Evolutionary conservation across 2,329 filamentous ascomycete species (phyloP), one percentile per base, ranked within the genome.

Genomic region (Diaporthe batatas): DNA sequence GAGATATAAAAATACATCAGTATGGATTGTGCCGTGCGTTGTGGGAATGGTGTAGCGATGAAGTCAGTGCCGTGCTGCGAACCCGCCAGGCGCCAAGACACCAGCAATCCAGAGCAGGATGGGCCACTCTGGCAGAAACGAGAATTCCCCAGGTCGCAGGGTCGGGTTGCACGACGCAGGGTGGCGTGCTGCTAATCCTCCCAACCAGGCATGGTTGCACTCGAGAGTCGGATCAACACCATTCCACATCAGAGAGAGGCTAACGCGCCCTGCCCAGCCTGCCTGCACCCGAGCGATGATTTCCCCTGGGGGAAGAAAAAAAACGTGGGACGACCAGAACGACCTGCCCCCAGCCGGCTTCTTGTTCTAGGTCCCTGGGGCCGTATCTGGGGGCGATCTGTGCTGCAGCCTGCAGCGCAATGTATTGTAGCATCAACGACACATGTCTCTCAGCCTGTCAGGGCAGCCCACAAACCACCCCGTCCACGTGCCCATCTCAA

Each of bases 201-300:
- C 54, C 44, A 54, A 54, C 71, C 55, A 49, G 44, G 47, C 39
- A 68, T 59, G 36, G 32, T 44, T 25, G 44, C 53, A 12, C 47
- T 25, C 68, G 14, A 55, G 39, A 10, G 47, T 70, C 42, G 49
- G 8, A 64, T 53, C 47, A 39, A 64, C 49, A 23, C 32, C 39
- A 34, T 69, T 65, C 59, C 59, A 59, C 34, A 62, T 39, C 65
- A 72, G 57, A 70, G 53, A 58, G 53, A 65, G 36, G 47, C 55
- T 70, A 64, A 44, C 58, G 57, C 71, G 57, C n/a, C 65, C 49
- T 49, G 42, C 32, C 32, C 29, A 29, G 29, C 29, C 29, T 5
- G 29, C 29, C 32, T 54, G 57, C 59, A 23, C 49, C 62, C 54
- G 54, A 16, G 29, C 54, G 18, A 6, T 36, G 29, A 57, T 36